Conservation (phyloP, 805 yeast genomes). For the Sungouiella thailandica region DNA sequence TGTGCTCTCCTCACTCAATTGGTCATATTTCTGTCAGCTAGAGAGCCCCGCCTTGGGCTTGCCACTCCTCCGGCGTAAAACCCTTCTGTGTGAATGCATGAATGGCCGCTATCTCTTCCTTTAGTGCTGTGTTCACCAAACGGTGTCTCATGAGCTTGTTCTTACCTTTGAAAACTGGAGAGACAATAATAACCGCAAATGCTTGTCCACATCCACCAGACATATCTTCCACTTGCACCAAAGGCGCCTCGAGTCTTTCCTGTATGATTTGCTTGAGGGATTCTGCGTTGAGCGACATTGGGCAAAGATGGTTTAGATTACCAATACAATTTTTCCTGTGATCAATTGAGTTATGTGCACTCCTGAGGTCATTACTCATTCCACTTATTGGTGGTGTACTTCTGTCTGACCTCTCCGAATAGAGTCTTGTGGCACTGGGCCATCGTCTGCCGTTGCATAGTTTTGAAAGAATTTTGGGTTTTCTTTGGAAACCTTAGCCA, state of each 20-base stretch:
- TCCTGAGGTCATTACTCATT: too few species aligned
- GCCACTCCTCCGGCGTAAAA: conserved; percentile 88
- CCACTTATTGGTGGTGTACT: conserved; percentile 5
- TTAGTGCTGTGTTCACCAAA: conserved; percentile 71
- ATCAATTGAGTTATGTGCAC: too few species aligned
- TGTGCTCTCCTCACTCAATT: too few species aligned
- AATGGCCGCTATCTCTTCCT: conserved; percentile 78
- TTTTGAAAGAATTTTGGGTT: conserved; percentile 24
- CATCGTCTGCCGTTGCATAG: background rate
- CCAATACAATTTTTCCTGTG: conserved; percentile 1
- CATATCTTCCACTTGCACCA: conserved; percentile 68
- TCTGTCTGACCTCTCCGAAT: conserved; percentile 10
- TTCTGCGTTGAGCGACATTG: conserved; percentile 34
- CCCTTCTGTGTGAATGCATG: conserved; percentile 95
- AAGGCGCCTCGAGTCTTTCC: conserved; percentile 52
- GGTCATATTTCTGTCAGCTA: too few species aligned
- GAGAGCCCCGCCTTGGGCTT: conserved; percentile 30
- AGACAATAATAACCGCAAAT: conserved; percentile 84
- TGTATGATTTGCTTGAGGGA: conserved; percentile 45
- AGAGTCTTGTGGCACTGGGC: conserved; percentile 8
- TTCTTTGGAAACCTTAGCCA: conserved; percentile 30
- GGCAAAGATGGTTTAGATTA: background rate
- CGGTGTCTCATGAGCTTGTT: conserved; percentile 84
- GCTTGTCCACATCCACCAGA: conserved; percentile 98
- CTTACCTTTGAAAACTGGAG: conserved; percentile 67